These are phyloP conservation scores for Lasiodiplodia theobromae DNA, from an alignment of 2,329 filamentous ascomycete genomes.

Conservation along the genomic window DNA sequence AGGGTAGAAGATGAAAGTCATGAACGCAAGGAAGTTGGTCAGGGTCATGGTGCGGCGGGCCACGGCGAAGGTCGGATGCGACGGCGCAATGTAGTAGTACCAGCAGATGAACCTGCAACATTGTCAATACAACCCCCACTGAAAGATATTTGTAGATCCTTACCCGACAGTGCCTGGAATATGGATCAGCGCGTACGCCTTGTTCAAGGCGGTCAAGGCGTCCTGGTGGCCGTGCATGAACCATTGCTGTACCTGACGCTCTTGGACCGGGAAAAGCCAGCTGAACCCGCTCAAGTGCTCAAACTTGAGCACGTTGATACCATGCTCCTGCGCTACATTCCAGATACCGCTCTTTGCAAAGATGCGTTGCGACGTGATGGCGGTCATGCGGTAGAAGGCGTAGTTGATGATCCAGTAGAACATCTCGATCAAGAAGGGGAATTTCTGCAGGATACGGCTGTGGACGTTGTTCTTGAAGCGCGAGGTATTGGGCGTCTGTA, in stretches of 20 bases:
- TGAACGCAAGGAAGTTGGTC: slow-evolving; percentile 62
- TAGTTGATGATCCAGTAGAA: slow-evolving; percentile 76
- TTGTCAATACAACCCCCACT: slow-evolving; percentile 26
- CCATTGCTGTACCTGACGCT: slow-evolving; percentile 63
- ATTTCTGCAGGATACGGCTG: slow-evolving; percentile 69
- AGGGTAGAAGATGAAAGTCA: slow-evolving; percentile 60
- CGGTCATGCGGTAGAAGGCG: slow-evolving; percentile 68
- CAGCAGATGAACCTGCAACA: slow-evolving; percentile 64
- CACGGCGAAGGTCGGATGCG: slow-evolving; percentile 53
- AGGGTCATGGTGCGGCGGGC: slow-evolving; percentile 57
- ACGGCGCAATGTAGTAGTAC: slow-evolving; percentile 67
- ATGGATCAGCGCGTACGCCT: slow-evolving; percentile 66
- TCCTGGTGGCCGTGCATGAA: slow-evolving; percentile 62
- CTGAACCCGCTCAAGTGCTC: slow-evolving; percentile 60
- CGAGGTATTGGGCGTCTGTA: slow-evolving; percentile 65
- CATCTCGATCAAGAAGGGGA: slow-evolving; percentile 75
- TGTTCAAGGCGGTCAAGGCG: slow-evolving; percentile 63
- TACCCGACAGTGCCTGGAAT: slow-evolving; percentile 68
- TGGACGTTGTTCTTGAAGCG: slow-evolving; percentile 68
- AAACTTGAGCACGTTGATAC: slow-evolving; percentile 61
- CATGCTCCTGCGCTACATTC: slow-evolving; percentile 63
- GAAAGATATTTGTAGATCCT: slow-evolving; percentile 32
- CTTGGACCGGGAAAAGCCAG: slow-evolving; percentile 61
- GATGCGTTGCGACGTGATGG: slow-evolving; percentile 57
- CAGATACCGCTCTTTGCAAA: slow-evolving; percentile 63